These are phyloP conservation scores for Starmerella sp. DNA, from an alignment of 805 yeast genomes.

Conservation along the genomic window DNA sequence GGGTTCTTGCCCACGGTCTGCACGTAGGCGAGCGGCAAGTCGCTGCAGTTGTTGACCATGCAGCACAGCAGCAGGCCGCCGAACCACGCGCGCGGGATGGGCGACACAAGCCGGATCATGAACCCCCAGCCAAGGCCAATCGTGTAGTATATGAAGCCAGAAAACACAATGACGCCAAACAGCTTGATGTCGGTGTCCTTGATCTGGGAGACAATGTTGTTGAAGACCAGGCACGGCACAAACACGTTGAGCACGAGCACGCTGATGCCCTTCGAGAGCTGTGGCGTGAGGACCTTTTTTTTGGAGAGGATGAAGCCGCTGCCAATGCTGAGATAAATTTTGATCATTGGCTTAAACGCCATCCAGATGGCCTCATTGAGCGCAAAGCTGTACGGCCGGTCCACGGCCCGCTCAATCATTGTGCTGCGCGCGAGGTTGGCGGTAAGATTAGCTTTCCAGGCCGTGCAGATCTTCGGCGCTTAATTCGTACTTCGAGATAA, in stretches of 20 bases:
- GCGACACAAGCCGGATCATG: slow-evolving; percentile 37
- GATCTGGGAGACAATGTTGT: slow-evolving; percentile 56
- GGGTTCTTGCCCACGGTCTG: slow-evolving; percentile 53
- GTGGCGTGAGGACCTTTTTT: slow-evolving; percentile 42
- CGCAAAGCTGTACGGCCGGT: slow-evolving; percentile 15
- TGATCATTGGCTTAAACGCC: slow-evolving; percentile 76
- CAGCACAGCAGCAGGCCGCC: slow-evolving; percentile 70
- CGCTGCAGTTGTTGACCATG: slow-evolving; percentile 66
- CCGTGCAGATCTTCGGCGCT: not conserved
- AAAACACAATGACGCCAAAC: slow-evolving; percentile 52
- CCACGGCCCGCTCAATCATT: slow-evolving; percentile 8
- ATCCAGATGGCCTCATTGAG: slow-evolving; percentile 49
- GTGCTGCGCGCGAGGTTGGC: not conserved
- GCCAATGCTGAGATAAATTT: slow-evolving; percentile 60
- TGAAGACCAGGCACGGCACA: slow-evolving; percentile 65
- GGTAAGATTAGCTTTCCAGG: not conserved
- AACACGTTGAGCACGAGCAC: slow-evolving; percentile 56
- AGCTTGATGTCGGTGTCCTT: slow-evolving; percentile 57
- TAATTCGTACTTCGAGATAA: not conserved
- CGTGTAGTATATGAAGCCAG: slow-evolving; percentile 36
- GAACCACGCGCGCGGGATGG: slow-evolving; percentile 59
- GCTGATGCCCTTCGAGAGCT: slow-evolving; percentile 40
- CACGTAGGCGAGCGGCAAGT: slow-evolving; percentile 72
- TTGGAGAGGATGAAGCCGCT: slow-evolving; percentile 57
- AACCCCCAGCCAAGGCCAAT: slow-evolving; percentile 37